phyloP scores from a whole-genome alignment of 1,284 basidiomycete species.

The Apiotrichum siamense region DNA sequence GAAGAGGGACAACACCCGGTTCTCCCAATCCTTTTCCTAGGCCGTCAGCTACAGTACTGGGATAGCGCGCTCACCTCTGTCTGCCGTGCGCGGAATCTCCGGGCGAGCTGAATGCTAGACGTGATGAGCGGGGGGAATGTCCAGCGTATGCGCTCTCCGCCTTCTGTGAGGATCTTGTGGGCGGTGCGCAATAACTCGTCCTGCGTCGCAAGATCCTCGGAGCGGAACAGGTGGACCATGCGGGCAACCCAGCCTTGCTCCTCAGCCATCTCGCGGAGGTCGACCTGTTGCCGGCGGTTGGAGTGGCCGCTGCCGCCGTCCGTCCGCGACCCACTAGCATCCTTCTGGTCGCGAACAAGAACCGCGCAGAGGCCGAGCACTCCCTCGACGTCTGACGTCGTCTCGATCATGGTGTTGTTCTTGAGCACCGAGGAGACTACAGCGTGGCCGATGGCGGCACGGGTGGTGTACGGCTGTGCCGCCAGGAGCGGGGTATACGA shows the following conservation, averaged over 20 bases:
- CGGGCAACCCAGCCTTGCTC: constrained; percentile 95
- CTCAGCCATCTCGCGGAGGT: constrained; percentile 83
- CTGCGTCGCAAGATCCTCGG: constrained; percentile 74
- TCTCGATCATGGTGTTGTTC: constrained; percentile 87
- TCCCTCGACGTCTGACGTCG: constrained; percentile 82
- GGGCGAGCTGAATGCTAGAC: constrained; percentile 78
- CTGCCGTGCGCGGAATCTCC: constrained; percentile 72
- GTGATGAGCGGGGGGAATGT: constrained; percentile 92
- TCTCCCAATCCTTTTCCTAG: constrained; percentile 71
- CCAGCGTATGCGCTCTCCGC: constrained; percentile 88
- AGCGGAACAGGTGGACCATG: constrained; percentile 88
- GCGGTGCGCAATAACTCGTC: constrained; percentile 81
- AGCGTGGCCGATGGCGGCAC: constrained; percentile 82
- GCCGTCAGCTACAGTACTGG: neutral
- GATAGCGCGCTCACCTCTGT: constrained; percentile 20
- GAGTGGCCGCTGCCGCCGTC: constrained; percentile 46
- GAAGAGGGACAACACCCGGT: constrained; percentile 72
- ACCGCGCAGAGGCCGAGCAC: constrained; percentile 86
- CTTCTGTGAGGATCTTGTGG: constrained; percentile 74
- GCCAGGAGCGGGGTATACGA: constrained; percentile 74
- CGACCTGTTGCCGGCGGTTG: constrained; percentile 49
- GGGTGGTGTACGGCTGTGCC: constrained; percentile 77
- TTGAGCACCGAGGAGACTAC: constrained; percentile 86
- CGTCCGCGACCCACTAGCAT: no score
- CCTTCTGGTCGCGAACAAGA: constrained; percentile 79